phyloP scores from a whole-genome alignment of 1,284 basidiomycete genomes.

The Ceratobasidium sp. region DNA sequence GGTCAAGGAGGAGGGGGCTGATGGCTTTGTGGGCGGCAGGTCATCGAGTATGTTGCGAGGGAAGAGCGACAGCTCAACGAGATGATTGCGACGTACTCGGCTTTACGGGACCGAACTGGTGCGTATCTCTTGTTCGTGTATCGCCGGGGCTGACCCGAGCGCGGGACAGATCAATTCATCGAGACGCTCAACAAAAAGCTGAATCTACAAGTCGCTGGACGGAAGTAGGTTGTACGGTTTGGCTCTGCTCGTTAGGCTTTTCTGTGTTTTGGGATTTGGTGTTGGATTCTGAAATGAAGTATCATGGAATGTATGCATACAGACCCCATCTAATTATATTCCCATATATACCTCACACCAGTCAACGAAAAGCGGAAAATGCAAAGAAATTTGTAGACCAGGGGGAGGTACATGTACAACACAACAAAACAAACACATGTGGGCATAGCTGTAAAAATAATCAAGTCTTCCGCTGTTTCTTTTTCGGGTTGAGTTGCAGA shows the following conservation, averaged over 20 bases:
- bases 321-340: slow-evolving; percentile 40
- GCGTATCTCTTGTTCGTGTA: neutral
- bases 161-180: slow-evolving; percentile 25
- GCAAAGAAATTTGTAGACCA: neutral
- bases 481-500: slow-evolving; percentile 18
- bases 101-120: slow-evolving; percentile 31
- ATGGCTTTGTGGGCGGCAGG: neutral
- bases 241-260: neutral
- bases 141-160: neutral
- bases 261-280: neutral
- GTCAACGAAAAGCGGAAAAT: neutral
- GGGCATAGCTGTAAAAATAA: neutral
- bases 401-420: slow-evolving; percentile 24
- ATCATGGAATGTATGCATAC: neutral
- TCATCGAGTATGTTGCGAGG: slow-evolving; percentile 34
- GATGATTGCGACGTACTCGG: slow-evolving; percentile 31
- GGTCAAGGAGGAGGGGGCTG: neutral
- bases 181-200: slow-evolving; percentile 30
- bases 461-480: slow-evolving; percentile 6
- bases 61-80: slow-evolving; percentile 32
- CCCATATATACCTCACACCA: slow-evolving; percentile 21
- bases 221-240: neutral
- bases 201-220: slow-evolving; percentile 17
- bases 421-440: neutral
- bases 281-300: no score